A percentile compares a stretch with the other conserved stretches of the same genome.
Evolutionary conservation across 2,329 filamentous ascomycete species (phyloP).

Genomic region (Cordyceps pruinosa): DNA sequence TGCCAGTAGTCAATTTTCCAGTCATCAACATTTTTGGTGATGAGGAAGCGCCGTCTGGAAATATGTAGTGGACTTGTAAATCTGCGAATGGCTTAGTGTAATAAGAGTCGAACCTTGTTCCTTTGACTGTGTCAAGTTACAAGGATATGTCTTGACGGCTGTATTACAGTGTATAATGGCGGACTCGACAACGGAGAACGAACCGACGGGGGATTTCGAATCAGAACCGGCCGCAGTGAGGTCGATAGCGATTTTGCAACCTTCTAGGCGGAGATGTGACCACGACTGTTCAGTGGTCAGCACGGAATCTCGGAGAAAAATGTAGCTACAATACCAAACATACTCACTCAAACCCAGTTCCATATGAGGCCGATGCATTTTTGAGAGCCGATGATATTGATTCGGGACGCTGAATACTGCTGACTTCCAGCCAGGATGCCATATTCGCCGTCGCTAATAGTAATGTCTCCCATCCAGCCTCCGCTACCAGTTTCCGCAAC

Average conservation of each 20-base stretch:
- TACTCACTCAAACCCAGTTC: not conserved
- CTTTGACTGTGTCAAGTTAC: not conserved
- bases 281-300: not conserved
- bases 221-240: not conserved
- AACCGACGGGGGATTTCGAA: not conserved
- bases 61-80: not conserved
- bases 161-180: not conserved
- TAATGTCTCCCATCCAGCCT: conserved; percentile 2
- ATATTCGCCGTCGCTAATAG: not conserved
- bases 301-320: not conserved
- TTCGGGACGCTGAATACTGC: not conserved
- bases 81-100: not conserved
- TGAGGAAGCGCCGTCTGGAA: not conserved
- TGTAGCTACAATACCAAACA: not conserved
- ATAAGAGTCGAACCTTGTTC: not conserved
- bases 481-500: conserved; percentile 10
- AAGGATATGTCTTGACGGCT: not conserved
- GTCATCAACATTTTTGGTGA: not conserved
- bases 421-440: not conserved
- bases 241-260: not conserved
- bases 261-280: not conserved
- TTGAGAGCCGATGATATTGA: not conserved
- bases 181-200: not conserved
- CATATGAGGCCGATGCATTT: not conserved
- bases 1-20: not conserved